phyloP scores from a whole-genome alignment of 2,329 filamentous ascomycete genomes.

The Lachnum nothofagi region DNA sequence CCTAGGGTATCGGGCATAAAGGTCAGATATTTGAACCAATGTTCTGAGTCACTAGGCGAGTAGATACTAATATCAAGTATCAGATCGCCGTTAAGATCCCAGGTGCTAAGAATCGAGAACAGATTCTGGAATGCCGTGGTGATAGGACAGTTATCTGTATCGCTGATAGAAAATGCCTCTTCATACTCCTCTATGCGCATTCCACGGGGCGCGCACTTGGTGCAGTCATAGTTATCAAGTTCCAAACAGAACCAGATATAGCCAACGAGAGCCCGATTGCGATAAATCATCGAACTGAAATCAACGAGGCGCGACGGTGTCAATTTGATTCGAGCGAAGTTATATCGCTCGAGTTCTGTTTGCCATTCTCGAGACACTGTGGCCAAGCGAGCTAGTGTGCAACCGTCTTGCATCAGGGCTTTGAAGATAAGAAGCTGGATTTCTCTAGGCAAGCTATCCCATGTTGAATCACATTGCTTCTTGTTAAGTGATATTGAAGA shows the following conservation, averaged over 20 bases:
- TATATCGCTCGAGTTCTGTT: conserved; percentile 14
- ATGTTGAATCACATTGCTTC: neutral
- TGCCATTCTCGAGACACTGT: conserved; percentile 21
- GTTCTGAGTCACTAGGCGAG: conserved; percentile 35
- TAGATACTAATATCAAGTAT: conserved; percentile 37
- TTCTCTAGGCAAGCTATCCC: conserved; percentile 16
- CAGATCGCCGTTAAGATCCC: conserved; percentile 33
- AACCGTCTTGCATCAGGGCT: conserved; percentile 16
- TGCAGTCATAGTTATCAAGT: conserved; percentile 18
- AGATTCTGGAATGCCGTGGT: conserved; percentile 30
- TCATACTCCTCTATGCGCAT: neutral
- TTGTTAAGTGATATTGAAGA: too few relatives aligned
- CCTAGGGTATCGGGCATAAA: conserved; percentile 15
- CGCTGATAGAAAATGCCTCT: conserved; percentile 24
- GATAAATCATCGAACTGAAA: conserved; percentile 19
- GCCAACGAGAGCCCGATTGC: conserved; percentile 16
- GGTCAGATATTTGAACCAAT: conserved; percentile 35
- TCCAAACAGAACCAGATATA: conserved; percentile 22
- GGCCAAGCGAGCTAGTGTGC: conserved; percentile 15
- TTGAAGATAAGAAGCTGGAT: conserved; percentile 16
- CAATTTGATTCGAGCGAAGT: conserved; percentile 17
- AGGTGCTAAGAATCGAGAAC: conserved; percentile 32
- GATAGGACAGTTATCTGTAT: conserved; percentile 28
- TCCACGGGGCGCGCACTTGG: conserved; percentile 6
- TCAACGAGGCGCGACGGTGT: conserved; percentile 14